Conservation (phyloP, 495 filamentous ascomycete species). For the Penicillium verhagenii region DNA sequence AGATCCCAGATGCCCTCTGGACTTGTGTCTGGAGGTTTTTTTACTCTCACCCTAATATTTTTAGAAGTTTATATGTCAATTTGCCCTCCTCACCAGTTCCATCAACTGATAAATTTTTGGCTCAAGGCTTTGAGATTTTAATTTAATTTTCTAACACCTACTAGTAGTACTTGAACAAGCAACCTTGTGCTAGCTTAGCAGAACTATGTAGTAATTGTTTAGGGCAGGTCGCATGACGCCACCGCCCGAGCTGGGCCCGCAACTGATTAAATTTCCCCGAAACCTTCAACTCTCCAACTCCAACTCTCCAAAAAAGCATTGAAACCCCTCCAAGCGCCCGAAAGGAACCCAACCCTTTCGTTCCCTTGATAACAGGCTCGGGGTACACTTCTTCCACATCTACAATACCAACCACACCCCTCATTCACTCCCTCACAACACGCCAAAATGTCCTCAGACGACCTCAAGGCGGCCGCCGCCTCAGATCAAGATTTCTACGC, state of each 20-base stretch:
- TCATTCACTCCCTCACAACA: background rate
- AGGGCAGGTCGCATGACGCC: background rate
- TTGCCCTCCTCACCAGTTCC: no score
- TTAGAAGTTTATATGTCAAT: no score
- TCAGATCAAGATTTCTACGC: constrained; percentile 79
- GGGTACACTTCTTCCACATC: background rate
- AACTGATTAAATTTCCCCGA: constrained; percentile 3
- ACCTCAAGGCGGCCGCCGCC: constrained; percentile 55
- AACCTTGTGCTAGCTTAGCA: no score
- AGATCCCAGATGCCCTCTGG: no score
- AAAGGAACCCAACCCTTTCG: background rate
- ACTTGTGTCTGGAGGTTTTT: no score
- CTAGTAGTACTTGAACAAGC: no score
- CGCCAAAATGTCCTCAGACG: constrained; percentile 45
- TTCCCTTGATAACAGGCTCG: background rate
- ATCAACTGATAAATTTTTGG: no score
- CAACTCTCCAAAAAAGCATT: background rate
- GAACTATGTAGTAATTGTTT: no score
- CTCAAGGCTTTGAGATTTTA: no score
- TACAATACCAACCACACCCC: background rate
- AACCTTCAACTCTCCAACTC: background rate
- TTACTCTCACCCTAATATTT: no score
- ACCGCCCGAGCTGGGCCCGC: constrained; percentile 1
- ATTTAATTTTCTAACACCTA: no score
- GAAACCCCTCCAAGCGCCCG: background rate